These are phyloP conservation scores for Linum trigynum DNA, from an alignment of 345 rosid species.

Conservation along the genomic window DNA sequence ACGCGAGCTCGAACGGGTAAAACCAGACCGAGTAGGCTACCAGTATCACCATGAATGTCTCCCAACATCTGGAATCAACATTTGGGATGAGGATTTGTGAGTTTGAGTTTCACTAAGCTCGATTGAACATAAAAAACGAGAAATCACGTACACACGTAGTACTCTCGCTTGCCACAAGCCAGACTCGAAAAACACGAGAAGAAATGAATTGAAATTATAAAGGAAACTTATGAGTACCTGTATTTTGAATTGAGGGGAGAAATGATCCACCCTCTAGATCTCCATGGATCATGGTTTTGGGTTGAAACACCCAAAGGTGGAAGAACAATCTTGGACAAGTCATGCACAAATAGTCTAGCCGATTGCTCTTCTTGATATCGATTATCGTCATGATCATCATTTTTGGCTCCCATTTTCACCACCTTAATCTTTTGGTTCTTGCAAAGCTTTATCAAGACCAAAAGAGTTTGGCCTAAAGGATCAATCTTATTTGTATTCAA, in stretches of 20 bases:
- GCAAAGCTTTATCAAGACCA: too few species aligned
- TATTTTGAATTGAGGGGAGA: slow-evolving; percentile 82
- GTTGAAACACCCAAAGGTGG: slow-evolving; percentile 76
- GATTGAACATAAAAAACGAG: too few species aligned
- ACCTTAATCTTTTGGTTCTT: not conserved
- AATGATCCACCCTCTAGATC: slow-evolving; percentile 48
- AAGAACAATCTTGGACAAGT: slow-evolving; percentile 70
- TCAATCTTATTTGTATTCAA: too few species aligned
- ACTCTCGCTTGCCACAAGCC: too few species aligned
- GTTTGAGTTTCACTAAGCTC: too few species aligned
- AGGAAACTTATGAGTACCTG: slow-evolving; percentile 30
- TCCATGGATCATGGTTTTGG: slow-evolving; percentile 31
- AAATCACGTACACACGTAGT: too few species aligned
- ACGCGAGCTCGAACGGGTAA: slow-evolving; percentile 71
- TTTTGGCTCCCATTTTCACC: not conserved
- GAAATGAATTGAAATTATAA: too few species aligned
- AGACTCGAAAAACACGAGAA: too few species aligned
- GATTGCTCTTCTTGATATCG: slow-evolving; percentile 21
- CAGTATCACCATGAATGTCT: slow-evolving; percentile 66
- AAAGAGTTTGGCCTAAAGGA: too few species aligned
- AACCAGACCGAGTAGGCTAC: slow-evolving; percentile 86
- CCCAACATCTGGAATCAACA: slow-evolving; percentile 55
- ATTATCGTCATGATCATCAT: not conserved
- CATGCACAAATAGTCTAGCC: not conserved
- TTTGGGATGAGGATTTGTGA: too few species aligned